Evolutionary conservation across 1,284 basidiomycete species (phyloP).

Genomic region (Sparassis latifolia): DNA sequence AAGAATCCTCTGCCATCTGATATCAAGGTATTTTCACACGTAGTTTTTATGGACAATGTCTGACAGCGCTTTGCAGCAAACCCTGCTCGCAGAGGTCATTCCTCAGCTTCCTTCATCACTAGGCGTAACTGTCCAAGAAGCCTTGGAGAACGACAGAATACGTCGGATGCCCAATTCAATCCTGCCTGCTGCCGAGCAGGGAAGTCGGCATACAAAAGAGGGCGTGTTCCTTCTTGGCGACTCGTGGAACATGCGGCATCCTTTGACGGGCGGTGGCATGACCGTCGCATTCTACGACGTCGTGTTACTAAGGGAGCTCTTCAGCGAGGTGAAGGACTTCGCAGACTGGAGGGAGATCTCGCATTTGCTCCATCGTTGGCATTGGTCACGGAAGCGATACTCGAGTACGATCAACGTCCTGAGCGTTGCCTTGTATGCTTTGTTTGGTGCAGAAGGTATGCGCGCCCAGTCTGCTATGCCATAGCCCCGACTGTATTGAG

Average conservation of each 20-base stretch:
- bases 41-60: slow-evolving; percentile 2
- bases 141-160: slow-evolving; percentile 67
- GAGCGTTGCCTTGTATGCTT: slow-evolving; percentile 85
- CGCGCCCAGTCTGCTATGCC: neutral
- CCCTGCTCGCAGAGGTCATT: slow-evolving; percentile 67
- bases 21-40: slow-evolving; percentile 51
- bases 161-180: slow-evolving; percentile 96
- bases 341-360: slow-evolving; percentile 61
- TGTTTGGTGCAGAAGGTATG: slow-evolving; percentile 85
- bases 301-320: slow-evolving; percentile 61
- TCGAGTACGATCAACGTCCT: slow-evolving; percentile 86
- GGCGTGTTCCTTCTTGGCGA: slow-evolving; percentile 91
- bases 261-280: slow-evolving; percentile 96
- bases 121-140: slow-evolving; percentile 53
- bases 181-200: slow-evolving; percentile 83
- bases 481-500: too few species aligned
- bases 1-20: slow-evolving; percentile 82
- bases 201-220: slow-evolving; percentile 45
- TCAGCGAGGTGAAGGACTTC: slow-evolving; percentile 45
- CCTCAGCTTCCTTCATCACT: slow-evolving; percentile 75
- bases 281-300: slow-evolving; percentile 88
- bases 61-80: slow-evolving; percentile 35
- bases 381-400: slow-evolving; percentile 79
- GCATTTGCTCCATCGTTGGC: slow-evolving; percentile 63
- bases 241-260: slow-evolving; percentile 99